Conservation (phyloP, 176 grass and related monocot genomes). For the Paspalum notatum region DNA sequence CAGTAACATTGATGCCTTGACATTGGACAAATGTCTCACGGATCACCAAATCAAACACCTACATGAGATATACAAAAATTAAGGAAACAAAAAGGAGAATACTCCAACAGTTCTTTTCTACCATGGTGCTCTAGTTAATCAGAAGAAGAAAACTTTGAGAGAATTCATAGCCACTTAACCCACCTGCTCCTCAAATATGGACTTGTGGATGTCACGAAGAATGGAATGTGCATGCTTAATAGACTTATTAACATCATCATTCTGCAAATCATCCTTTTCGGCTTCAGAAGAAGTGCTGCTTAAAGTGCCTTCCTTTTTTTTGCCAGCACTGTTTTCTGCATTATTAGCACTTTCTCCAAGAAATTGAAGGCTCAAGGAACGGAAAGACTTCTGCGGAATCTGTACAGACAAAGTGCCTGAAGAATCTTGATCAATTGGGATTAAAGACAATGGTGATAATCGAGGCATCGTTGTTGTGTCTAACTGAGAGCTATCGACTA, state of each 20-base stretch:
- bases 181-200: slow-evolving; percentile 92
- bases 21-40: slow-evolving; percentile 66
- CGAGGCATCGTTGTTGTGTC: slow-evolving; percentile 49
- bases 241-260: slow-evolving; percentile 63
- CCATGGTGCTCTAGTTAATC: neutral
- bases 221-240: slow-evolving; percentile 70
- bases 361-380: slow-evolving; percentile 74
- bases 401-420: slow-evolving; percentile 80
- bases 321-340: slow-evolving; percentile 26
- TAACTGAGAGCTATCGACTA: slow-evolving; percentile 63
- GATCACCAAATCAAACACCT: slow-evolving; percentile 96
- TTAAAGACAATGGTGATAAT: slow-evolving; percentile 47
- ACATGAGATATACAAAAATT: slow-evolving; percentile 13
- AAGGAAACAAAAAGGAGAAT: neutral
- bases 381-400: slow-evolving; percentile 60
- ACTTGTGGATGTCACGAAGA: slow-evolving; percentile 70
- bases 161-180: slow-evolving; percentile 24
- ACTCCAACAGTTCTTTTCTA: slow-evolving; percentile 13
- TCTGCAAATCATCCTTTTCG: slow-evolving; percentile 46
- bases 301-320: slow-evolving; percentile 57
- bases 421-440: slow-evolving; percentile 66
- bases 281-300: slow-evolving; percentile 32
- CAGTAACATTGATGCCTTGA: slow-evolving; percentile 84
- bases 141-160: slow-evolving; percentile 15
- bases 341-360: slow-evolving; percentile 44